phyloP scores from a whole-genome alignment of 805 yeast species.

The Wickerhamomyces chambardii region DNA sequence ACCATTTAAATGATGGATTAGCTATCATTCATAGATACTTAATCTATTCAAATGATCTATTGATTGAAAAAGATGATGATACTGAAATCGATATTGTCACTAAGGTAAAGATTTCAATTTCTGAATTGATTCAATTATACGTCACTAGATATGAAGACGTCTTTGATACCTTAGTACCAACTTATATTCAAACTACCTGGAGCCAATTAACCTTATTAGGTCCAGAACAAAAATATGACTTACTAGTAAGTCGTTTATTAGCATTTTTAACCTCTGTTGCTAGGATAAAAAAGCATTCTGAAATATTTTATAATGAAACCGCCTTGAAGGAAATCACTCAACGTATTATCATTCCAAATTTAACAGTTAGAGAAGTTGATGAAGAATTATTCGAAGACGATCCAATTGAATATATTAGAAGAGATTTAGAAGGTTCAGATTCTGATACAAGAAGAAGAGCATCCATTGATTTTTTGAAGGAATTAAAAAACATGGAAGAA shows the following conservation, averaged over 20 bases:
- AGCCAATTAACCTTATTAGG: conserved; percentile 57
- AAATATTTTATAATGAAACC: conserved; percentile 53
- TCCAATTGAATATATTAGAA: conserved; percentile 85
- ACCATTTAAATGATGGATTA: conserved; percentile 73
- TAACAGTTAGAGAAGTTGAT: conserved; percentile 77
- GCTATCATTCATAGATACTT: conserved; percentile 74
- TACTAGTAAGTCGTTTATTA: conserved; percentile 73
- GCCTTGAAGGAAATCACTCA: conserved; percentile 70
- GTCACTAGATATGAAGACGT: conserved; percentile 89
- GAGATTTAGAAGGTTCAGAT: conserved; percentile 94
- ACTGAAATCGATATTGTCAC: conserved; percentile 62
- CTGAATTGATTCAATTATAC: conserved; percentile 80
- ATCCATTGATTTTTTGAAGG: conserved; percentile 87
- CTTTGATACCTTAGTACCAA: conserved; percentile 67
- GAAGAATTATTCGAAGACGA: conserved; percentile 95
- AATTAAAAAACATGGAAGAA: conserved; percentile 73
- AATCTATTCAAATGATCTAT: conserved; percentile 42
- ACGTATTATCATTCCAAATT: conserved; percentile 82
- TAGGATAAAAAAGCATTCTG: conserved; percentile 54
- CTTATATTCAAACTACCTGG: conserved; percentile 82
- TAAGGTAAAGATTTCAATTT: conserved; percentile 69
- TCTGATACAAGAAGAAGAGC: conserved; percentile 87
- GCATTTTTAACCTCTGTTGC: conserved; percentile 78
- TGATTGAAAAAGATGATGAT: conserved; percentile 53
- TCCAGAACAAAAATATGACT: conserved; percentile 70